phyloP scores from a whole-genome alignment of 2,329 filamentous ascomycete genomes.

The Aspergillus melleus region DNA sequence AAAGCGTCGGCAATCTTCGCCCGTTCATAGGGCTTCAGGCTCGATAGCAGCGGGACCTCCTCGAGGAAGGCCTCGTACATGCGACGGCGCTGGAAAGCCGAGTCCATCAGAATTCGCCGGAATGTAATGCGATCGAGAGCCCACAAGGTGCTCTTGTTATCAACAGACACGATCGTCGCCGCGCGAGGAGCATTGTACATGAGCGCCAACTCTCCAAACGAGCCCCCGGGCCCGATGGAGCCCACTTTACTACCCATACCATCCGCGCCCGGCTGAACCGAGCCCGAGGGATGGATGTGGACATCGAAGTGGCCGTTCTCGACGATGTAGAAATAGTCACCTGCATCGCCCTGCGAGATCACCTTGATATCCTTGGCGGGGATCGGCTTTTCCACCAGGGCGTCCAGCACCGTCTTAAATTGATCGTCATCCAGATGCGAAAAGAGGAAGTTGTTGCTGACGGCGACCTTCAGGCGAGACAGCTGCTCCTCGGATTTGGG shows the following conservation, averaged over 20 bases:
- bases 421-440: conserved; percentile 94
- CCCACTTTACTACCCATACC: conserved; percentile 83
- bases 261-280: conserved; percentile 74
- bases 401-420: conserved; percentile 80
- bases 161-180: conserved; percentile 84
- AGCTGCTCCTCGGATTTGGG: conserved; percentile 82
- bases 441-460: conserved; percentile 90
- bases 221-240: conserved; percentile 81
- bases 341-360: conserved; percentile 91
- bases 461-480: conserved; percentile 73
- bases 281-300: conserved; percentile 77
- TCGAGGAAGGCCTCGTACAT: conserved; percentile 98
- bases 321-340: conserved; percentile 97
- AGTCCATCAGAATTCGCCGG: conserved; percentile 97
- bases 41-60: conserved; percentile 81
- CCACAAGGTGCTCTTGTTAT: conserved; percentile 80
- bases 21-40: conserved; percentile 86
- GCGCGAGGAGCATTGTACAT: conserved; percentile 99
- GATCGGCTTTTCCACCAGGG: conserved; percentile 91
- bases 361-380: conserved; percentile 89
- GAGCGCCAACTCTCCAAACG: conserved; percentile 92
- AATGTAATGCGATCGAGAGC: conserved; percentile 94
- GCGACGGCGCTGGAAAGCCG: conserved; percentile 88
- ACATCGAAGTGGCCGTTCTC: conserved; percentile 90
- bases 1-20: conserved; percentile 97